phyloP scores from a whole-genome alignment of 1,139 yeast genomes.

The Yamadazyma membranifaciens region DNA sequence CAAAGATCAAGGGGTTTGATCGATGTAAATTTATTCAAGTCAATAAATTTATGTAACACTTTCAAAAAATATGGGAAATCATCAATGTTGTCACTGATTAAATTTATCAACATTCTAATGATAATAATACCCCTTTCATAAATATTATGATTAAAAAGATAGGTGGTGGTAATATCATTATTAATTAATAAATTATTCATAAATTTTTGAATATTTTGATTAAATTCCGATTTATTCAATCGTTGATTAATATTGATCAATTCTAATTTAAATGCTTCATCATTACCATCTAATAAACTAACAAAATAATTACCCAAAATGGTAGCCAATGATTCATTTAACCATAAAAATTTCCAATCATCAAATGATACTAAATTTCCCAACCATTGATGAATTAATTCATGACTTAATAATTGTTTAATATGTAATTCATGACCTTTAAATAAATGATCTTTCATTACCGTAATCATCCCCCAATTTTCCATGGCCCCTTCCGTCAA shows the following conservation, averaged over 20 bases:
- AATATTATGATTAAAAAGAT: slow-evolving; percentile 49
- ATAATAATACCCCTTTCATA: slow-evolving; percentile 67
- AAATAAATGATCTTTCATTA: slow-evolving; percentile 36
- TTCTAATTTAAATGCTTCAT: slow-evolving; percentile 21
- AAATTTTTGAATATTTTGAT: slow-evolving; percentile 23
- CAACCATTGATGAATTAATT: slow-evolving; percentile 75
- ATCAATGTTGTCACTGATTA: slow-evolving; percentile 24
- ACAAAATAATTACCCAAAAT: slow-evolving; percentile 55
- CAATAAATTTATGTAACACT: slow-evolving; percentile 44
- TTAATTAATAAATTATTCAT: slow-evolving; percentile 21
- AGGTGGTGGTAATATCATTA: slow-evolving; percentile 22
- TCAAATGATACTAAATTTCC: slow-evolving; percentile 68
- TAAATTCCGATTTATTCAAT: slow-evolving; percentile 36
- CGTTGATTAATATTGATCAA: slow-evolving; percentile 33
- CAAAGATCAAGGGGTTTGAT: slow-evolving; percentile 61
- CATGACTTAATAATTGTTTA: slow-evolving; percentile 62
- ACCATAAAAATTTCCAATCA: slow-evolving; percentile 67
- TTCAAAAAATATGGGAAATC: slow-evolving; percentile 21
- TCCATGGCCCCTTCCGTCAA: slow-evolving; percentile 79
- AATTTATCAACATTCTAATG: slow-evolving; percentile 52
- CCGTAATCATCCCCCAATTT: slow-evolving; percentile 67
- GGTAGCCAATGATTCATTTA: slow-evolving; percentile 75
- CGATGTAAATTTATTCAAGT: slow-evolving; percentile 29
- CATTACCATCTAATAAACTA: slow-evolving; percentile 22
- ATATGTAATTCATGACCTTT: slow-evolving; percentile 29